phyloP scores from a whole-genome alignment of 495 filamentous ascomycete genomes.

The Aspergillus saccharolyticus region DNA sequence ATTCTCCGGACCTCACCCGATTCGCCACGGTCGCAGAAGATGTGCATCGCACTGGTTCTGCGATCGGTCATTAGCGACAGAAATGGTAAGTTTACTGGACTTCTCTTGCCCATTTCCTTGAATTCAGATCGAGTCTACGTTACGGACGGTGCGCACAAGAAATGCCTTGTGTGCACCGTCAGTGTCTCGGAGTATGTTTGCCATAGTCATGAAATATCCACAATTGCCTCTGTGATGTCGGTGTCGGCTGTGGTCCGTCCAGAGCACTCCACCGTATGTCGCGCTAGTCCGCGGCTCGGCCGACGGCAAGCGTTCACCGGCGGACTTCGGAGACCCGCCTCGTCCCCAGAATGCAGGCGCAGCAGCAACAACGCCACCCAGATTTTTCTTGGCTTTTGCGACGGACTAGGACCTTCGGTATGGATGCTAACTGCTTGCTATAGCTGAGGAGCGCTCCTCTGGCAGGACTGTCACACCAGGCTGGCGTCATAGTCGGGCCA shows the following conservation, averaged over 20 bases:
- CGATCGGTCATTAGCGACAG: slow-evolving; percentile 58
- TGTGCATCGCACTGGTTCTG: slow-evolving; percentile 73
- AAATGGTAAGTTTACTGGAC: slow-evolving; percentile 52
- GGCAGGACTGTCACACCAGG: slow-evolving; percentile 20
- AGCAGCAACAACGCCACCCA: slow-evolving; percentile 8
- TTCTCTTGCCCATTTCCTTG: not conserved
- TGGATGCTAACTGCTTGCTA: slow-evolving; percentile 15
- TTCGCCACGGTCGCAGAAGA: slow-evolving; percentile 67
- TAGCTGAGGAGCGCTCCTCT: slow-evolving; percentile 20
- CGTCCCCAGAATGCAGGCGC: slow-evolving; percentile 11
- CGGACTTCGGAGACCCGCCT: slow-evolving; percentile 8
- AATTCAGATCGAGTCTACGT: not conserved
- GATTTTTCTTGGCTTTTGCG: slow-evolving; percentile 6
- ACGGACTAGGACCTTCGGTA: slow-evolving; percentile 1
- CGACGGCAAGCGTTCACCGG: slow-evolving; percentile 27
- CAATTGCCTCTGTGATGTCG: not conserved
- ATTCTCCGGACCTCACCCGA: slow-evolving; percentile 67
- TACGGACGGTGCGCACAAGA: not conserved
- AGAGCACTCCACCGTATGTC: slow-evolving; percentile 23
- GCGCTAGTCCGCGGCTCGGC: slow-evolving; percentile 24
- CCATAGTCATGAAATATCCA: not conserved
- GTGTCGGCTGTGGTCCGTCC: slow-evolving; percentile 14
- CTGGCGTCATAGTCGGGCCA: slow-evolving; percentile 36
- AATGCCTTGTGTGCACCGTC: not conserved
- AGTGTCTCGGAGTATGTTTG: not conserved